Conservation (phyloP, 257 asterid species). For the Osmanthus fragrans region DNA sequence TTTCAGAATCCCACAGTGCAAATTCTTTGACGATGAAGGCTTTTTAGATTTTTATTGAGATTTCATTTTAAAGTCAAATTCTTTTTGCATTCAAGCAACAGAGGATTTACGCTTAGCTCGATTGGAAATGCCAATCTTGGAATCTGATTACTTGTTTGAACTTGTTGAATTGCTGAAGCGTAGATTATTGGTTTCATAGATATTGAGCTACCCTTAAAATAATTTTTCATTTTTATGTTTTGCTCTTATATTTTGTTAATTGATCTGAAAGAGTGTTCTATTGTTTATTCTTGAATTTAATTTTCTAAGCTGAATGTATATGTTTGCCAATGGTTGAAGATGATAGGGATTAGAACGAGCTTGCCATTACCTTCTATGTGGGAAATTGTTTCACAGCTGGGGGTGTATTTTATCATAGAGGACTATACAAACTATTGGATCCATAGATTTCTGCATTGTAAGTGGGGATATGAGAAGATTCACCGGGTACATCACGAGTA, state of each 20-base stretch:
- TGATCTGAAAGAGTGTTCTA: not conserved
- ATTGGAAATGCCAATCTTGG: not conserved
- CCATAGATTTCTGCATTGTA: slow-evolving; percentile 84
- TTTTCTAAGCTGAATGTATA: not conserved
- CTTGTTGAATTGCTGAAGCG: slow-evolving; percentile 4
- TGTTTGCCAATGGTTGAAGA: slow-evolving; percentile 36
- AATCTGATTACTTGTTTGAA: not conserved
- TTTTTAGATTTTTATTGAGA: not conserved
- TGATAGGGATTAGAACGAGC: slow-evolving; percentile 83
- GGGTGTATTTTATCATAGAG: slow-evolving; percentile 82
- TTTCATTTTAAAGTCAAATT: not conserved
- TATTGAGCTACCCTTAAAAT: not conserved
- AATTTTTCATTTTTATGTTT: not conserved
- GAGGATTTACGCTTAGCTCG: not conserved
- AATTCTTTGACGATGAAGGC: not conserved
- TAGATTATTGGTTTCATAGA: slow-evolving; percentile 4
- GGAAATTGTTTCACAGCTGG: slow-evolving; percentile 72
- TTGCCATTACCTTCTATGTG: slow-evolving; percentile 87
- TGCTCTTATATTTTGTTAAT: not conserved
- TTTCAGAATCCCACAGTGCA: not conserved
- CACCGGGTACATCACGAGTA: slow-evolving; percentile 97
- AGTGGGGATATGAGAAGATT: slow-evolving; percentile 97
- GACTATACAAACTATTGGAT: slow-evolving; percentile 96
- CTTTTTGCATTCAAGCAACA: not conserved
- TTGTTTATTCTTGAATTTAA: not conserved